Conservation (phyloP, 148 eudicot genomes). For the Nyssa sinensis region DNA sequence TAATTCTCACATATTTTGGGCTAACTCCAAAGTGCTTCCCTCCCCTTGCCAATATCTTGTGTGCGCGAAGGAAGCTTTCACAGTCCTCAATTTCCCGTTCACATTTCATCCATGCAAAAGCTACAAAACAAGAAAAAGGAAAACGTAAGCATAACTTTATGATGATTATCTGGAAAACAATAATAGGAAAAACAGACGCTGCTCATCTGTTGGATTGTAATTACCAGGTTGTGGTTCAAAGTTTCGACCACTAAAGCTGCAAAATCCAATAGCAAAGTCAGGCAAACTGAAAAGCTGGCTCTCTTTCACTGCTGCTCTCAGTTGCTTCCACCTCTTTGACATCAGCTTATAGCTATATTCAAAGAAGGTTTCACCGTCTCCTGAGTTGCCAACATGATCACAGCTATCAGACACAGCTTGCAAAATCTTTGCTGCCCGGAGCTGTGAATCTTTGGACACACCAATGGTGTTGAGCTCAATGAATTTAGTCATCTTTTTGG, state of each 20-base stretch:
- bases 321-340: constrained; percentile 54
- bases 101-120: constrained; percentile 80
- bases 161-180: no score
- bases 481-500: constrained; percentile 64
- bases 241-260: constrained; percentile 46
- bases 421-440: constrained; percentile 71
- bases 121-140: constrained; percentile 20
- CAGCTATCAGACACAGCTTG: constrained; percentile 53
- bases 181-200: background rate
- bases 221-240: constrained; percentile 68
- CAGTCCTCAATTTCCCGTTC: constrained; percentile 57
- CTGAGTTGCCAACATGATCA: constrained; percentile 18
- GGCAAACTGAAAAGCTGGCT: constrained; percentile 53
- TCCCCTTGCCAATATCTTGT: constrained; percentile 58
- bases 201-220: no score
- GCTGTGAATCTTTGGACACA: constrained; percentile 78
- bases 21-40: constrained; percentile 73
- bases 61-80: constrained; percentile 45
- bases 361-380: constrained; percentile 38
- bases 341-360: constrained; percentile 40
- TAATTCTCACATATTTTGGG: constrained; percentile 54
- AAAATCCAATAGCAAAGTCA: constrained; percentile 44
- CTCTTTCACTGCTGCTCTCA: constrained; percentile 51
- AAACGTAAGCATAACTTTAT: no score
- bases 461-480: constrained; percentile 75